A percentile compares a stretch with the other conserved stretches of the same genome.
phyloP scores from a whole-genome alignment of 805 yeast species.

The Nakazawaea ernobii region DNA sequence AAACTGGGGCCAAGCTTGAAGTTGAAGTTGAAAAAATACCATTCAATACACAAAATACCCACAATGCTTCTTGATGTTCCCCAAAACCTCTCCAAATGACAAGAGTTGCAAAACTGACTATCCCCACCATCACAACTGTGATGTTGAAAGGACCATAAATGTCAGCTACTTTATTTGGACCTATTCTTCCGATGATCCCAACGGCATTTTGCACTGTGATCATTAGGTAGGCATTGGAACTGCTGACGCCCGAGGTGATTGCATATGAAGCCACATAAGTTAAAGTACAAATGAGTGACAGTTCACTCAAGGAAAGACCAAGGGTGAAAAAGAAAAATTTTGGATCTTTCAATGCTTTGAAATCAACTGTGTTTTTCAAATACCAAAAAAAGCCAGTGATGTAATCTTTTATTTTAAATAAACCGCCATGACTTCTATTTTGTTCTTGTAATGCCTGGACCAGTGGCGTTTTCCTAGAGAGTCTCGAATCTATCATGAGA shows the following conservation, averaged over 20 bases:
- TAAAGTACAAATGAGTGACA: constrained; percentile 31
- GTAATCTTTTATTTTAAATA: neutral
- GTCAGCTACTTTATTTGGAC: constrained; percentile 50
- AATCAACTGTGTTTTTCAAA: constrained; percentile 19
- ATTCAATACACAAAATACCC: constrained; percentile 44
- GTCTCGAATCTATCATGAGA: constrained; percentile 30
- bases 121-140: constrained; percentile 40
- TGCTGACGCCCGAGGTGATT: constrained; percentile 33
- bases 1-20: constrained; percentile 53
- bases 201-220: constrained; percentile 39
- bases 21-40: constrained; percentile 56
- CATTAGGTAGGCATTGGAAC: constrained; percentile 35
- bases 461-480: neutral
- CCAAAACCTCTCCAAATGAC: constrained; percentile 61
- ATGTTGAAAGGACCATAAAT: constrained; percentile 47
- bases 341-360: constrained; percentile 30
- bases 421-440: neutral
- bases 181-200: constrained; percentile 44
- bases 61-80: constrained; percentile 29
- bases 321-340: constrained; percentile 29
- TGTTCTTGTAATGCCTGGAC: neutral
- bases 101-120: constrained; percentile 38
- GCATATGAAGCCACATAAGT: constrained; percentile 42
- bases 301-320: constrained; percentile 35
- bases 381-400: constrained; percentile 11